phyloP scores from a whole-genome alignment of 805 yeast species.

The Jamesozyma gamospora region DNA sequence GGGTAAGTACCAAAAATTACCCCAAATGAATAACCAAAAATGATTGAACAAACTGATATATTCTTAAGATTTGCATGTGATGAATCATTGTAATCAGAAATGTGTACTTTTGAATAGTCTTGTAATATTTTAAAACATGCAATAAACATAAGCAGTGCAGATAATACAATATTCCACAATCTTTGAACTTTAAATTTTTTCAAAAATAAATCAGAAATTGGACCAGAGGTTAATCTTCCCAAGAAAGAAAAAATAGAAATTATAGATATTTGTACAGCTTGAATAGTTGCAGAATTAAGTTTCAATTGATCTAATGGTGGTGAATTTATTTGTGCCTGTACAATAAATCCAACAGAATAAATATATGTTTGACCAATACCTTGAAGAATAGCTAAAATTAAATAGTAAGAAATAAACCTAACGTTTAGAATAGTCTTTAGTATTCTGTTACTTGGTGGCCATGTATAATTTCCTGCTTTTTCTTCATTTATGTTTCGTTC shows the following conservation, averaged over 20 bases:
- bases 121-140: conserved; percentile 28
- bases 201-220: conserved; percentile 50
- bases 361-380: conserved; percentile 67
- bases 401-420: conserved; percentile 41
- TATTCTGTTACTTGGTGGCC: background rate
- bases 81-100: background rate
- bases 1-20: conserved; percentile 68
- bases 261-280: conserved; percentile 62
- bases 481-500: too few species aligned
- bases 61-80: conserved; percentile 28
- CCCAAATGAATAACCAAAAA: conserved; percentile 62
- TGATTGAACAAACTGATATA: conserved; percentile 40
- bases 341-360: conserved; percentile 65
- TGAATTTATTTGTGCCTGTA: conserved; percentile 36
- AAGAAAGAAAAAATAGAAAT: conserved; percentile 55
- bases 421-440: conserved; percentile 11
- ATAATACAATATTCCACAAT: conserved; percentile 49
- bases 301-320: conserved; percentile 10
- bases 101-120: background rate
- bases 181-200: conserved; percentile 46
- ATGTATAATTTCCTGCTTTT: too few species aligned
- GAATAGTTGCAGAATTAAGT: conserved; percentile 36
- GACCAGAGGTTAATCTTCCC: conserved; percentile 58
- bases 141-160: conserved; percentile 29
- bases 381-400: conserved; percentile 46